Evolutionary conservation across 192 early-diverging fungal genomes (phyloP), one percentile per base, ranked within the genome.

Genomic region (Coemansia sp.): DNA sequence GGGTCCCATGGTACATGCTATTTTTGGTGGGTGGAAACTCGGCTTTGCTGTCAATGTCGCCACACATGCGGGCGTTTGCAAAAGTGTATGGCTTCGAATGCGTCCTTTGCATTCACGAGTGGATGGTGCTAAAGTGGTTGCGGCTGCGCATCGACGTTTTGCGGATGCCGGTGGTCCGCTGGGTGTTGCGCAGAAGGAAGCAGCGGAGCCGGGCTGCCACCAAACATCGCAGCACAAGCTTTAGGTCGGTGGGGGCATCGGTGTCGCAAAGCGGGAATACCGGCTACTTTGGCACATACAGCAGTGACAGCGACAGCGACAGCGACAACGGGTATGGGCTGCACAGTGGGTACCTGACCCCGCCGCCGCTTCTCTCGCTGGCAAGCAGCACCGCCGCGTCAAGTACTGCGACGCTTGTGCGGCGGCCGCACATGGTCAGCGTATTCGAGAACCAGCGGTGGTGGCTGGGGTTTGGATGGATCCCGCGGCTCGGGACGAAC

Each of bases 391-490:
- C 68, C 9, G 67, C 71, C 2, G 67, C 67, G 15, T 73, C 77
- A 13, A 70, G 66, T 30, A 40, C 65, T 5, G 46, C 68, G 28
- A 72, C 73, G 31, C 56, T 75, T 46, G 57, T 69, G 63, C 66
- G 73, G 13, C 63, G 67, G 37, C 53, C 70, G 7, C 73, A 70
- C n/a, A 63, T 59, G 49, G 79, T 75, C 51, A 72, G 73, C 46
- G 79, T 81, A 37, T 90, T 82, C 74, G 89, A 92, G 77, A 91
- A 92, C 81, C 88, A 92, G 75, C 83, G 91, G 35, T 92, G 90
- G 90, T 92, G 88, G 88, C 76, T 87, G 15, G 89, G 88, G 10
- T 84, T 90, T 13, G 91, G 89, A 7, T 92, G 86, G 86, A 84
- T 92, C 16, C 86, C 87, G 26, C 82, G 85, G 13, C 81, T 91